Evolutionary conservation across 2,329 filamentous ascomycete genomes (phyloP).

Genomic region (Penicillium digitatum): DNA sequence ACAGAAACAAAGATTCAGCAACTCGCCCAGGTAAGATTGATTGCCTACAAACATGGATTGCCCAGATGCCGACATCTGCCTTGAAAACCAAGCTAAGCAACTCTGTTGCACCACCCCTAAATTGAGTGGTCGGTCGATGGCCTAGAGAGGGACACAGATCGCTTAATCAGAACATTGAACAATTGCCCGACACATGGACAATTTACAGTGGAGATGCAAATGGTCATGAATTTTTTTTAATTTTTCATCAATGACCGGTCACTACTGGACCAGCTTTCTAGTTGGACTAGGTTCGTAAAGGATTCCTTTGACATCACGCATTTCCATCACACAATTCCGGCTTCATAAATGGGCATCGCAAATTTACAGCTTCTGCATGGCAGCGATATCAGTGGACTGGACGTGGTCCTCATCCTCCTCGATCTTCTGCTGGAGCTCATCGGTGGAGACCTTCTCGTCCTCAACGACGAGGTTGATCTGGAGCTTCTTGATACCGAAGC

Average conservation of each 20-base stretch:
- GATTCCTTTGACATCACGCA: conserved; percentile 35
- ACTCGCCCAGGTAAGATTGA: not conserved
- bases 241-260: conserved; percentile 34
- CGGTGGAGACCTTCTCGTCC: conserved; percentile 88
- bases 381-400: conserved; percentile 84
- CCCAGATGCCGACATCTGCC: not conserved
- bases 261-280: conserved; percentile 22
- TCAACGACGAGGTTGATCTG: conserved; percentile 98
- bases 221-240: conserved; percentile 27
- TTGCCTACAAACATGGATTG: not conserved
- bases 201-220: not conserved
- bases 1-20: not conserved
- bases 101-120: too few relatives aligned
- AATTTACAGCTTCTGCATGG: conserved; percentile 86
- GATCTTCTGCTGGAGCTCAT: conserved; percentile 84
- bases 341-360: conserved; percentile 32
- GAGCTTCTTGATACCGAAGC: conserved; percentile 98
- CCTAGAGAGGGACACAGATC: not conserved
- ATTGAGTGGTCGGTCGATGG: too few relatives aligned
- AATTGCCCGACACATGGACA: not conserved
- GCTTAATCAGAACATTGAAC: not conserved
- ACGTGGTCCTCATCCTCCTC: conserved; percentile 88
- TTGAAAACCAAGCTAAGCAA: not conserved
- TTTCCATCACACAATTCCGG: conserved; percentile 35
- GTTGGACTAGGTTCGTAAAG: conserved; percentile 36